Conservation (phyloP, 1,284 basidiomycete species). For the Leccinum pachyderme region DNA sequence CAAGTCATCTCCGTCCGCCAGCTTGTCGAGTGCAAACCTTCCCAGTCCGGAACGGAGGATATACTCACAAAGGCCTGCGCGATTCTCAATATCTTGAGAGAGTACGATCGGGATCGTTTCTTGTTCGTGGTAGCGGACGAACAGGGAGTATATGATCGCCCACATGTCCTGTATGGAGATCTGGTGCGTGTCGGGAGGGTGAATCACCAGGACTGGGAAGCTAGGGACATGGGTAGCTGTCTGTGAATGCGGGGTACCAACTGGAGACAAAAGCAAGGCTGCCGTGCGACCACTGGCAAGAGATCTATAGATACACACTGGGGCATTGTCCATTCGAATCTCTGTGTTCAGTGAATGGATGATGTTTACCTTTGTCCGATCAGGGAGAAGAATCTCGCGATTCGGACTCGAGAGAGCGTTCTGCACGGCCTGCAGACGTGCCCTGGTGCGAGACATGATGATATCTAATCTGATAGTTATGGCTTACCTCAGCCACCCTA, state of each 20-base stretch:
- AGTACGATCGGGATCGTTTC: constrained; percentile 35
- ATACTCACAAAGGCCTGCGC: constrained; percentile 20
- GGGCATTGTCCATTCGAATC: constrained; percentile 12
- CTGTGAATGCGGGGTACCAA: constrained; percentile 33
- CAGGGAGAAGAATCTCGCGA: constrained; percentile 15
- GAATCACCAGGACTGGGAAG: constrained; percentile 32
- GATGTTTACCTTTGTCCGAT: constrained; percentile 12
- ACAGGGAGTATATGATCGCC: constrained; percentile 32
- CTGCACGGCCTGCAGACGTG: constrained; percentile 17
- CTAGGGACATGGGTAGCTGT: constrained; percentile 31
- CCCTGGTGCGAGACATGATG: constrained; percentile 5
- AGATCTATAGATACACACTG: constrained; percentile 13
- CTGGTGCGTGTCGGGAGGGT: background rate
- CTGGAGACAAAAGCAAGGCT: constrained; percentile 28
- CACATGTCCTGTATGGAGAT: constrained; percentile 31
- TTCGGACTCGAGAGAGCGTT: background rate
- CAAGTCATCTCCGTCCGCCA: constrained; percentile 24
- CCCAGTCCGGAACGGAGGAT: constrained; percentile 30
- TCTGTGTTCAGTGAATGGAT: background rate
- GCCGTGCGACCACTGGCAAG: constrained; percentile 2
- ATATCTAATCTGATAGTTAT: constrained; percentile 18
- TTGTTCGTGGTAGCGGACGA: constrained; percentile 27
- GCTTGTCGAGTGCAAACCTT: constrained; percentile 7
- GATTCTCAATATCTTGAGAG: constrained; percentile 13
- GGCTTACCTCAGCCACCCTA: constrained; percentile 15